Conservation (phyloP, 495 filamentous ascomycete genomes). For the Aspergillus carlsbadensis region DNA sequence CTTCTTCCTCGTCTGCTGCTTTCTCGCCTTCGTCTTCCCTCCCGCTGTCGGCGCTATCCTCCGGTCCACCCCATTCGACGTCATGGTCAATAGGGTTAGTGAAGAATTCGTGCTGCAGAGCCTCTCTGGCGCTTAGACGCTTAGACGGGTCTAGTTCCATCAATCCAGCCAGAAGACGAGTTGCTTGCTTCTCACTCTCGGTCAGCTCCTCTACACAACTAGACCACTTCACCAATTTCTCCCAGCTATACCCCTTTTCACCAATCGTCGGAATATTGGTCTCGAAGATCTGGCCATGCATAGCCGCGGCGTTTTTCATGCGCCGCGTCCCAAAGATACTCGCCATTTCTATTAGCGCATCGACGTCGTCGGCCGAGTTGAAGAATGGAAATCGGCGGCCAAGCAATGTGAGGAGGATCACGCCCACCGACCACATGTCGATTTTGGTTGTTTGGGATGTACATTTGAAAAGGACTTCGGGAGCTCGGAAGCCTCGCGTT, state of each 20-base stretch:
- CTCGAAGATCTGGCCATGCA: conserved; percentile 88
- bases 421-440: conserved; percentile 94
- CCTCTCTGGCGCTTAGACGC: conserved; percentile 58
- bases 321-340: conserved; percentile 85
- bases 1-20: conserved; percentile 41
- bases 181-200: conserved; percentile 48
- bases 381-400: conserved; percentile 95
- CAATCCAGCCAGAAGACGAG: conserved; percentile 62
- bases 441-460: conserved; percentile 95
- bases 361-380: conserved; percentile 93
- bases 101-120: conserved; percentile 65
- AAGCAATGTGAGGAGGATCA: conserved; percentile 89
- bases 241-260: conserved; percentile 76
- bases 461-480: conserved; percentile 96
- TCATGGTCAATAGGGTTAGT: conserved; percentile 48
- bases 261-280: conserved; percentile 89
- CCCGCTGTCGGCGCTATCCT: conserved; percentile 40
- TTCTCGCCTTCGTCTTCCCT: conserved; percentile 35
- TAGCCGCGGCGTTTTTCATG: conserved; percentile 77
- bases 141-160: conserved; percentile 57
- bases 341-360: conserved; percentile 94
- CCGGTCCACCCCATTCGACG: conserved; percentile 45
- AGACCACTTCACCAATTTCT: conserved; percentile 94
- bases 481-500: conserved; percentile 93
- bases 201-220: conserved; percentile 53